Evolutionary conservation across 352 stramenopile genomes (phyloP).

Genomic region (Globisporangium cederbergense): DNA sequence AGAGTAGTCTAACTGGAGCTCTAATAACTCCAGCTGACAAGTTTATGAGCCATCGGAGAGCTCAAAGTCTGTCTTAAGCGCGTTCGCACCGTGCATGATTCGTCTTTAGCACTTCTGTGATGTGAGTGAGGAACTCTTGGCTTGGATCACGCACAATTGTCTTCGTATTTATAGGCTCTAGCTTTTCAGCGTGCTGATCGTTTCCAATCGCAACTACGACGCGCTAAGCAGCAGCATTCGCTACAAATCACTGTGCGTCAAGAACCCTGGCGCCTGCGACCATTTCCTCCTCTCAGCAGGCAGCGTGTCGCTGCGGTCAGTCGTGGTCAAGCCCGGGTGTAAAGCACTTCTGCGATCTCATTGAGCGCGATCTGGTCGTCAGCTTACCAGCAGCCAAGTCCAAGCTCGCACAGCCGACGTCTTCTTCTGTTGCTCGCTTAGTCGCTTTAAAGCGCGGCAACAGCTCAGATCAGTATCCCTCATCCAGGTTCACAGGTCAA

Average conservation of each 20-base stretch:
- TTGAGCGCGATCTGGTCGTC: slow-evolving; percentile 22
- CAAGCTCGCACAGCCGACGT: not conserved
- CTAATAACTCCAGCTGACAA: not conserved
- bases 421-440: not conserved
- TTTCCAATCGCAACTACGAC: not conserved
- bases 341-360: slow-evolving; percentile 64
- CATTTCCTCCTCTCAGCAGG: not conserved
- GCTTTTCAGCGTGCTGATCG: not conserved
- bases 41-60: not conserved
- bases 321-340: slow-evolving; percentile 59
- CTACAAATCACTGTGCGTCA: not conserved
- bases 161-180: not conserved
- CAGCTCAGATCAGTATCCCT: not conserved
- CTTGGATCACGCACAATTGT: not conserved
- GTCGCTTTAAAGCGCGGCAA: slow-evolving; percentile 1
- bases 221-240: no score
- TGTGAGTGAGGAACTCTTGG: no score
- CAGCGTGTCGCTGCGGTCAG: slow-evolving; percentile 56
- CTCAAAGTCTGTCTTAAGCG: no score
- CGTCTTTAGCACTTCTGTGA: no score
- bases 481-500: slow-evolving; percentile 1
- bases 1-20: not conserved
- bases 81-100: no score
- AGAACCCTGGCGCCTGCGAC: not conserved
- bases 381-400: not conserved